phyloP scores from a whole-genome alignment of 306 rosid genomes.

The Trichosanthes cucumerina region DNA sequence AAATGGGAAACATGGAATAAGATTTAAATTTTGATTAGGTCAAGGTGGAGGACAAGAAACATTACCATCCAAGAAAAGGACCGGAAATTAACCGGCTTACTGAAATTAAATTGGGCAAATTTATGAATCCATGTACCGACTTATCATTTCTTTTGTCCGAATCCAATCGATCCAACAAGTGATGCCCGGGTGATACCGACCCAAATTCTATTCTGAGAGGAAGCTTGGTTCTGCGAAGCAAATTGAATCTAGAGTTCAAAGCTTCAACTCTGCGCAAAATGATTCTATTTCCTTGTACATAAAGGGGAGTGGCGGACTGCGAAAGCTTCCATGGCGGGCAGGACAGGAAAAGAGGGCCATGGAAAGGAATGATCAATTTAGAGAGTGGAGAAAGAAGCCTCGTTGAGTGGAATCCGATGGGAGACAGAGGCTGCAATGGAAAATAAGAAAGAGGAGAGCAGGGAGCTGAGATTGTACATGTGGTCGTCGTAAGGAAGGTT shows the following conservation, averaged over 20 bases:
- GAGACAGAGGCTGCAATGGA: slow-evolving; percentile 21
- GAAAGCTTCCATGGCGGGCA: slow-evolving; percentile 87
- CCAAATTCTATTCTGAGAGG: slow-evolving; percentile 28
- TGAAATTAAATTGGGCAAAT: slow-evolving; percentile 72
- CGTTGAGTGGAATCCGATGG: slow-evolving; percentile 19
- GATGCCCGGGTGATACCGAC: slow-evolving; percentile 9
- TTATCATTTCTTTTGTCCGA: not conserved
- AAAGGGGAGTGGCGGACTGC: slow-evolving; percentile 81
- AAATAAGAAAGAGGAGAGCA: slow-evolving; percentile 11
- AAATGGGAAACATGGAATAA: not conserved
- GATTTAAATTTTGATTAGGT: not conserved
- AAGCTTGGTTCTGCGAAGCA: slow-evolving; percentile 31
- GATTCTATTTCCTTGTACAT: slow-evolving; percentile 37
- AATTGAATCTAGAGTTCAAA: slow-evolving; percentile 30
- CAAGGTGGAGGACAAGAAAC: not conserved
- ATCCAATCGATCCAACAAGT: slow-evolving; percentile 26
- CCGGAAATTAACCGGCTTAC: slow-evolving; percentile 58
- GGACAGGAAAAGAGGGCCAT: slow-evolving; percentile 69
- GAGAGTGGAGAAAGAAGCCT: slow-evolving; percentile 36
- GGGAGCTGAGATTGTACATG: slow-evolving; percentile 18
- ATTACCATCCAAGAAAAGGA: slow-evolving; percentile 83
- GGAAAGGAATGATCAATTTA: slow-evolving; percentile 31
- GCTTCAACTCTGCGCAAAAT: slow-evolving; percentile 47
- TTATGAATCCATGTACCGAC: slow-evolving; percentile 37
- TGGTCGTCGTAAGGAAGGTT: slow-evolving; percentile 40